Evolutionary conservation across 2,329 filamentous ascomycete genomes (phyloP).

Genomic region (Colletotrichum magnum): DNA sequence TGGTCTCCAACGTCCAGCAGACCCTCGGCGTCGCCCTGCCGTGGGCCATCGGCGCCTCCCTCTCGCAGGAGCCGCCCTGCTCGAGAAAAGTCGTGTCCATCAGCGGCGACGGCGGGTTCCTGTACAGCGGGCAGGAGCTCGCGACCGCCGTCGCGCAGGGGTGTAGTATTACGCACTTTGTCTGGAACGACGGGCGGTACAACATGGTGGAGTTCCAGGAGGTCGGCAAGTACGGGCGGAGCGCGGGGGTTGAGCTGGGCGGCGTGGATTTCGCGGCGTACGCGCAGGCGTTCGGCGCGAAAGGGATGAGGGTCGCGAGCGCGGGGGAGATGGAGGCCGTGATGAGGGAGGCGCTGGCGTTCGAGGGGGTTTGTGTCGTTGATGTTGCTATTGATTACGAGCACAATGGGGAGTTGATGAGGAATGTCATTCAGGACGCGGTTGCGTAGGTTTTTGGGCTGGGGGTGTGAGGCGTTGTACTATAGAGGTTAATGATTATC

Average conservation of each 20-base stretch:
- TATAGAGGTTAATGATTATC: neutral
- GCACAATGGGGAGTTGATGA: conserved; percentile 56
- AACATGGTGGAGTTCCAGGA: conserved; percentile 68
- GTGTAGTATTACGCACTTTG: conserved; percentile 64
- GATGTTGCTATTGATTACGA: conserved; percentile 63
- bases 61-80: conserved; percentile 58
- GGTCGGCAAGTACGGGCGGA: conserved; percentile 63
- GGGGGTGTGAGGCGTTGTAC: neutral
- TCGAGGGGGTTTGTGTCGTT: conserved; percentile 59
- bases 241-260: conserved; percentile 58
- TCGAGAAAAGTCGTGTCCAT: conserved; percentile 59
- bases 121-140: conserved; percentile 63
- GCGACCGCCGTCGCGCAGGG: conserved; percentile 60
- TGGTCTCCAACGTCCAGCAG: conserved; percentile 64
- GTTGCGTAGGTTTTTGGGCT: conserved; percentile 34
- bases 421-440: conserved; percentile 51
- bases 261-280: conserved; percentile 64
- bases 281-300: conserved; percentile 62
- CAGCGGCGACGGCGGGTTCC: conserved; percentile 63
- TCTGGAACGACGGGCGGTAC: conserved; percentile 64
- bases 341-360: conserved; percentile 58
- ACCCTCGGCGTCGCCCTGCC: conserved; percentile 63
- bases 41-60: conserved; percentile 62
- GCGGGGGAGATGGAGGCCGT: conserved; percentile 57
- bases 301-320: conserved; percentile 57